phyloP scores from a whole-genome alignment of 2,329 filamentous ascomycete genomes.

The Exophiala sp. region DNA sequence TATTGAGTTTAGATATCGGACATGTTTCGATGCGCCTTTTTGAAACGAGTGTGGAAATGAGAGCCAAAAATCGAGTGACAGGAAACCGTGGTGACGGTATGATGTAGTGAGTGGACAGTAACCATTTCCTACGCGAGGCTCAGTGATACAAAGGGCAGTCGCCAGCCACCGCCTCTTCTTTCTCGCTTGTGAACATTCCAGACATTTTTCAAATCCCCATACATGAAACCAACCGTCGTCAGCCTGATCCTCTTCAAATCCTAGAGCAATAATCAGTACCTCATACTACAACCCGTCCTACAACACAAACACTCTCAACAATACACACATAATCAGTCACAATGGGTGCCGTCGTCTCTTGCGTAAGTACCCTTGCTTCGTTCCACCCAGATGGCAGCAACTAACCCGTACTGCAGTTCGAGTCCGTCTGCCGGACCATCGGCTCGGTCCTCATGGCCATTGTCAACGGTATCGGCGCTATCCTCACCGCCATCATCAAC shows the following conservation, averaged over 20 bases:
- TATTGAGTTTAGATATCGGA: not conserved
- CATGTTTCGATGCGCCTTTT: not conserved
- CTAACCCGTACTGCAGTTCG: conserved; percentile 45
- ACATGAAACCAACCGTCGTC: conserved; percentile 3
- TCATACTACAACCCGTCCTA: conserved; percentile 10
- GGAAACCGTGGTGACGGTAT: not conserved
- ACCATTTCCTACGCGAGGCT: not conserved
- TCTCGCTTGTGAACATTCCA: conserved; percentile 12
- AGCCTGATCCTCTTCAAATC: not conserved
- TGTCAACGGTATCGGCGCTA: conserved; percentile 62
- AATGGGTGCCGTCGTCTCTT: conserved; percentile 82
- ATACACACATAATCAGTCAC: conserved; percentile 35
- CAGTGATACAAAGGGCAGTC: conserved; percentile 6
- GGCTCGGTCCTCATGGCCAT: conserved; percentile 66
- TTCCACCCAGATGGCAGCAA: not conserved
- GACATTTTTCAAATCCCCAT: conserved; percentile 1
- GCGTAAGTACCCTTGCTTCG: conserved; percentile 57
- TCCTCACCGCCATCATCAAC: conserved; percentile 62
- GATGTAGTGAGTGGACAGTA: conserved; percentile 7
- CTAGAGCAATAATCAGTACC: not conserved
- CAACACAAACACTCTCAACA: not conserved
- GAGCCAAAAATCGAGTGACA: not conserved
- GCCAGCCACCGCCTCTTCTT: conserved; percentile 1
- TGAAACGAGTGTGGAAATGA: not conserved
- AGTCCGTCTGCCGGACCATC: conserved; percentile 59